These are phyloP conservation scores for Fraxinus quadrangulata DNA, from an alignment of 257 asterid species.

Conservation along the genomic window DNA sequence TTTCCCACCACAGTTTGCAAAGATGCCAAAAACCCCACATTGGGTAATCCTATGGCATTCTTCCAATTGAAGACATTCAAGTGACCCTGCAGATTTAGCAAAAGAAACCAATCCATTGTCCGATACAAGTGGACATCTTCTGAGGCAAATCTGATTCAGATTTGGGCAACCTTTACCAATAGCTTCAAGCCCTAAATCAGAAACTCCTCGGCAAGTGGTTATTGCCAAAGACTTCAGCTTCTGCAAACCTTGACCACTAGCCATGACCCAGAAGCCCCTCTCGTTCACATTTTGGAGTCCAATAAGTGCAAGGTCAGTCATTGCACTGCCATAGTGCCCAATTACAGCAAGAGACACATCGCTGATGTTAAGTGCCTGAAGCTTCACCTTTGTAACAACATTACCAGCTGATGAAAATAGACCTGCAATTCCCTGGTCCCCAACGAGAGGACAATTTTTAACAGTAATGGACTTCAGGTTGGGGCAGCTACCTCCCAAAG, in stretches of 20 bases:
- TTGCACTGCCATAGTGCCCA: slow-evolving; percentile 74
- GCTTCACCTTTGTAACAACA: slow-evolving; percentile 54
- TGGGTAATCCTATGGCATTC: slow-evolving; percentile 81
- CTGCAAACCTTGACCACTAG: slow-evolving; percentile 71
- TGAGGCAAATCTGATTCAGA: slow-evolving; percentile 51
- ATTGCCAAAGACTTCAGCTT: slow-evolving; percentile 65
- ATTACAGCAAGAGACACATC: slow-evolving; percentile 90
- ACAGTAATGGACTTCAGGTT: slow-evolving; percentile 57
- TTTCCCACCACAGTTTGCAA: slow-evolving; percentile 46
- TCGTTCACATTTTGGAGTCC: slow-evolving; percentile 74
- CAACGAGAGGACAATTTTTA: slow-evolving; percentile 65
- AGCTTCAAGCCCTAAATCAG: slow-evolving; percentile 72
- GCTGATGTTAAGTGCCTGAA: slow-evolving; percentile 60
- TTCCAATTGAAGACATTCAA: slow-evolving; percentile 67
- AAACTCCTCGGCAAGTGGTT: slow-evolving; percentile 71
- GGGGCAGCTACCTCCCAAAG: slow-evolving; percentile 62
- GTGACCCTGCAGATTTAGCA: slow-evolving; percentile 54
- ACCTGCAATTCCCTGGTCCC: slow-evolving; percentile 74
- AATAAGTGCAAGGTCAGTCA: slow-evolving; percentile 56
- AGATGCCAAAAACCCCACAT: slow-evolving; percentile 62
- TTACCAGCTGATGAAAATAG: slow-evolving; percentile 74
- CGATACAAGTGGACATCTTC: slow-evolving; percentile 59
- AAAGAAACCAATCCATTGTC: slow-evolving; percentile 73
- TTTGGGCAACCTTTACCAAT: slow-evolving; percentile 71
- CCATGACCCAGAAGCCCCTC: slow-evolving; percentile 99